Base-by-base conservation (phyloP, 768 basidiomycete genomes). In the Termitomyces sp. region DNA sequence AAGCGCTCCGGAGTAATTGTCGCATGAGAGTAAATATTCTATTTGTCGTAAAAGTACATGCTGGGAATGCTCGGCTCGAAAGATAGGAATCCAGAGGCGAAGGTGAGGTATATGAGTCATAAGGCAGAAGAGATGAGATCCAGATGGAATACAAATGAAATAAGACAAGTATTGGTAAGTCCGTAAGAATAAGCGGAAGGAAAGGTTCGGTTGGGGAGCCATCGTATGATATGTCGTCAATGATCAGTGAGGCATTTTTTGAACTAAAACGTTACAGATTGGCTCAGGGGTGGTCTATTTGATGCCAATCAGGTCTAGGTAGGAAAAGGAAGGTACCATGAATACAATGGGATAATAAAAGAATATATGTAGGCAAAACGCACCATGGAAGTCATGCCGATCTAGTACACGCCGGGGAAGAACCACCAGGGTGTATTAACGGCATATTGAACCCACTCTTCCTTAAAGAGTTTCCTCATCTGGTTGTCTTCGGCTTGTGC, bases 401-500 rank as follows among this genome's bases (percentile, higher is more conserved):
- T 42, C 38, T 56, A 77, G 29, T 63, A 56, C 15, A 80, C 49
- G 9, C 79, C 77, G 16, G 79, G 79, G 52, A 77, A 58, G 53
- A 81, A 78, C 79, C 78, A 78, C 65, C 65, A 75, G 7, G 62
- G 73, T 12, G 78, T 78, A 20, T 62, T 60, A 3, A 64, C 61
- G 10, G 76, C 77, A 57, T 77, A 81, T 6, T 55, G 56, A 13
- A 77, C 75, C 80, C 80, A 81, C 56, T 79, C 72, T 11, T 64
- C 42, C 25, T 70, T 68, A 50, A 79, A 81, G 22, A 71, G 11
- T 51, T 75, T 73, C 58, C 66, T 69, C 63, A 81, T 73, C 54
- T 78, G 71, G 41, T 63, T 66, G 57, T 81, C 79, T 61, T 81
- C 79, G 3, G 77, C 78, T n/a, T 68, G 58, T 1, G 75, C 78